Evolutionary conservation across 2,329 filamentous ascomycete genomes (phyloP).

Genomic region (Calonectria hawksworthii): DNA sequence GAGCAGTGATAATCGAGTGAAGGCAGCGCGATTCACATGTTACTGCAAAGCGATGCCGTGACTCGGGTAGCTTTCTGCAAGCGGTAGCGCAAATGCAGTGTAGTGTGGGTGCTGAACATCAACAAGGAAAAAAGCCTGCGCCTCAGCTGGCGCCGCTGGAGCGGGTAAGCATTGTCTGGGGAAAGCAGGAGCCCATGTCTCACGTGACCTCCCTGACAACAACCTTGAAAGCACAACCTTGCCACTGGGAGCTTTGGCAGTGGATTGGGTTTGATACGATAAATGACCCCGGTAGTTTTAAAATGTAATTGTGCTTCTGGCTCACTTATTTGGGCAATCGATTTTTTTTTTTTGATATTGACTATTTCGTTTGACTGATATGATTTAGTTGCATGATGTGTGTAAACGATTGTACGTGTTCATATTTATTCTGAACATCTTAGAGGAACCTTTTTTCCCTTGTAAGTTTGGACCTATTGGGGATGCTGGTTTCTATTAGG

Average conservation of each 20-base stretch:
- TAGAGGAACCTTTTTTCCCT: no score
- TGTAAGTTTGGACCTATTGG: no score
- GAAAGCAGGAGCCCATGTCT: background rate
- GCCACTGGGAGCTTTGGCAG: background rate
- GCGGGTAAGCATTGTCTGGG: constrained; percentile 2
- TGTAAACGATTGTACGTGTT: no score
- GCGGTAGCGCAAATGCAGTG: constrained; percentile 16
- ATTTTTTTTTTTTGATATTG: no score
- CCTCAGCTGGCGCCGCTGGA: constrained; percentile 27
- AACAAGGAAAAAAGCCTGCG: constrained; percentile 25
- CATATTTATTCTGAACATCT: no score
- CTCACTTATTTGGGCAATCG: no score
- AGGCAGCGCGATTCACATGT: constrained; percentile 38
- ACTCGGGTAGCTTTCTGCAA: constrained; percentile 20
- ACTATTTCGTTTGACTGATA: no score
- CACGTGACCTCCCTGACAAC: background rate
- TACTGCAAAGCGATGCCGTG: constrained; percentile 32
- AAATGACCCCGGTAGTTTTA: no score
- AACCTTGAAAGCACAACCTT: background rate
- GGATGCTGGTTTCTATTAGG: no score
- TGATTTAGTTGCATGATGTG: no score
- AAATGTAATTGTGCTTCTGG: no score
- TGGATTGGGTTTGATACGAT: no score
- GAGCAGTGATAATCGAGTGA: constrained; percentile 20
- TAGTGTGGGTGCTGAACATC: constrained; percentile 13